These are phyloP conservation scores for Acanthamoeba royreba DNA, from an alignment of 208 protist species.

Conservation along the genomic window DNA sequence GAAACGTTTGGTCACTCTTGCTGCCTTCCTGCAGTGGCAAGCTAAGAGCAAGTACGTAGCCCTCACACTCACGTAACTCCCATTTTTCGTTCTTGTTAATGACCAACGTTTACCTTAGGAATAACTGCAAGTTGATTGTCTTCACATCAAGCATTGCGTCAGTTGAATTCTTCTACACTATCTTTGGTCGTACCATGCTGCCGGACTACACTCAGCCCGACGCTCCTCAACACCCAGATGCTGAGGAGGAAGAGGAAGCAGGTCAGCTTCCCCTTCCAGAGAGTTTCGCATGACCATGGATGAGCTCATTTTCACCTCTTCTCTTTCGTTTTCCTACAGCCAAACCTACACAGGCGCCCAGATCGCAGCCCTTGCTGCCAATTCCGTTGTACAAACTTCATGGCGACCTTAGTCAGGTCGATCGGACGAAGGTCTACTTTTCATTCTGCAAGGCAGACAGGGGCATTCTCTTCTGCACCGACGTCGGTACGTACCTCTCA, in stretches of 20 bases:
- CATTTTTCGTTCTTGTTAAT: neutral
- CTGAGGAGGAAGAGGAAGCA: neutral
- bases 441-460: conserved; percentile 84
- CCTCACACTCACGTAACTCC: neutral
- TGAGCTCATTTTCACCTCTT: neutral
- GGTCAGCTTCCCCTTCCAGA: neutral
- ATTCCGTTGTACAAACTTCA: conserved; percentile 90
- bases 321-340: neutral
- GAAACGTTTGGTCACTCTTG: conserved; percentile 77
- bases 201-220: neutral
- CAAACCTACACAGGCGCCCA: neutral
- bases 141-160: conserved; percentile 83
- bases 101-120: too few species aligned
- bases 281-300: neutral
- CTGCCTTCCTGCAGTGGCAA: conserved; percentile 80
- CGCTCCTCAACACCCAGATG: neutral
- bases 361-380: conserved; percentile 15
- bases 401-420: conserved; percentile 92
- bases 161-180: conserved; percentile 83
- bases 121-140: conserved; percentile 76
- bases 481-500: conserved; percentile 75
- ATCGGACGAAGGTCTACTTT: conserved; percentile 89
- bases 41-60: conserved; percentile 13
- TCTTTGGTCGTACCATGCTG: conserved; percentile 54
- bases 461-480: conserved; percentile 94